Base-by-base conservation (phyloP, 352 stramenopile genomes). In the Pythium apleroticum region DNA sequence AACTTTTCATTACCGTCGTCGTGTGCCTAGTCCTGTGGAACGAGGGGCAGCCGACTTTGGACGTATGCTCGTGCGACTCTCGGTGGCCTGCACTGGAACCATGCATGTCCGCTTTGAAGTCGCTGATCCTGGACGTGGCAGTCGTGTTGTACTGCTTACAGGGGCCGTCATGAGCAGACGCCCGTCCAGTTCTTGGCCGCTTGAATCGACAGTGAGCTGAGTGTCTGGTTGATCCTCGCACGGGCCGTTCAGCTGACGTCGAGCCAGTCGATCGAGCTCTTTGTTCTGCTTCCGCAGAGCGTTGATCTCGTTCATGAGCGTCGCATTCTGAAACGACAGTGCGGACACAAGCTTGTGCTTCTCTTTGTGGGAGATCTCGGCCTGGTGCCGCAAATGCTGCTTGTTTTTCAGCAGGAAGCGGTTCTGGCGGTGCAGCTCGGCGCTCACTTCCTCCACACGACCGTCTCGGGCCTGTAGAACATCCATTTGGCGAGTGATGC, bases 341-440 rank as follows among this genome's bases (percentile, higher is more conserved):
- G 82, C 81, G 3, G 85, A 73, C 31, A 77, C 78, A 12, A 94
- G 73, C 60, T 94, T 90, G 68, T 86, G 79, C 33, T 88, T 88
- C 33, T 92, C 83, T 52, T 80, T 76, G 52, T 74, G 75, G 1
- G 74, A 71, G 28, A 80, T 66, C n/a, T 91, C 81, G 28, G 90
- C 75, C 46, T 91, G 83, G 1, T 75, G 66, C 12, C 81, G 78
- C 35, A 91, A 45, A n/a, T 90, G 80, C 31, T 90, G 78, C 52
- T 90, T 89, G 53, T 88, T 86, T 56, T 89, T 83, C 17, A 91
- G 60, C 20, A 92, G 63, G 50, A 90, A 94, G 10, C 60, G 74
- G 48, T 91, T 94, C 52, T 94, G 83, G 8, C 85, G 76, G 54
- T 91, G 80, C 0, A 94, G 45, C 61, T 94, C 85, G 0, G 77